Base-by-base conservation (phyloP, 1,139 yeast genomes). In the Geotrichum histeridarum region DNA sequence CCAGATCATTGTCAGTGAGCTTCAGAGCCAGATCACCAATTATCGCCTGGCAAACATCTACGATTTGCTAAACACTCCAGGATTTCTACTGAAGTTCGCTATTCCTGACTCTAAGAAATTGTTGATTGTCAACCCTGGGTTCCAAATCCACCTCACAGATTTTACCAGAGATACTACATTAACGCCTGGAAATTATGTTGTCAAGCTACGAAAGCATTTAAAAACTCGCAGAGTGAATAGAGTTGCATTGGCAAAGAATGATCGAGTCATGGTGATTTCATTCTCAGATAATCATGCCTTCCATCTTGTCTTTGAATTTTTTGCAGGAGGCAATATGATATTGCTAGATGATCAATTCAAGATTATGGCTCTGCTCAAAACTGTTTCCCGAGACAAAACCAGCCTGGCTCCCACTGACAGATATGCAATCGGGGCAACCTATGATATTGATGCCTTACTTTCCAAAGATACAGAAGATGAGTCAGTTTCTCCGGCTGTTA, bases 271-370 rank as follows among this genome's bases (percentile, higher is more conserved):
- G 53, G 95, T 89, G 0, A 68, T 93, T 50, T 82, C 87, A 56
- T 91, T 93, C 69, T 81, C 90, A 52, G 95, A 88, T 62, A 73
- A 70, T 31, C 94, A 95, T 7, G 67, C 81, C 54, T 87, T 73
- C 68, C 85, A 86, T 64, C 73, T 91, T 61, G 96, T 88, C 0
- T 71, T 93, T 57, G 99, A 93, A 67, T 91, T 93, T 63, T 91
- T 90, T 73, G 88, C 96, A 66, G 96, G 96, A 1, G 99, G 99
- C 38, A 93, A 93, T 65, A 81, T 93, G 57, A 73, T 93, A 33
- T 74, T 93, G 27, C 74, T 91, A 60, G 95, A 91, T 66, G 78
- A 81, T 38, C 77, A 84, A 33, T 71, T 75, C 60, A 83, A 79
- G 64, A 90, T 90, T 50, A 64, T 90, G 63, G 77, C 94, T 0